Evolutionary conservation across 2,329 filamentous ascomycete genomes (phyloP), one percentile per base, ranked within the genome.

Genomic region (Colletotrichum abscissum): DNA sequence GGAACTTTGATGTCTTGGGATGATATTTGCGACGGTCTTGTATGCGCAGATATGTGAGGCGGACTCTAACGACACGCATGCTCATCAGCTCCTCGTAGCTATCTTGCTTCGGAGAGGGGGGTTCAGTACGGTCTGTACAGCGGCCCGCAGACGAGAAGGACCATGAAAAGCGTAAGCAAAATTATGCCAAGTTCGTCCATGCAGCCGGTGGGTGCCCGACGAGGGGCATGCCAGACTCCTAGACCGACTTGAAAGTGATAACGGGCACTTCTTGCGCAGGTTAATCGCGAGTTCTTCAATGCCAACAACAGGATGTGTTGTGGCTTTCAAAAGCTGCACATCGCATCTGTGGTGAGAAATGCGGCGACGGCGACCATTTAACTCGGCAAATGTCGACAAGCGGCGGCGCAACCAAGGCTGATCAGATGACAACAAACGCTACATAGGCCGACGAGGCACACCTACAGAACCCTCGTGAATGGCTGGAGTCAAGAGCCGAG

Each of bases 11-110:
- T 1, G 73, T 55, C 19, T 60, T 42, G 11, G 74, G 74, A 54
- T 76, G 66, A 56, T 70, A 76, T 67, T 69, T 76, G 35, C 62
- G 69, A 38, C 60, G 69, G 26, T 76, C 69, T 69, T 66, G 70
- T 26, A 55, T 63, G 55, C 59, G 55, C 14, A 26, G n/a, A 49
- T 65, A 73, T 4, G 70, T 57, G 38, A 64, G 16, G 28, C 67
- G 28, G 46, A 73, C 33, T 33, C 70, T 73, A 49, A 3, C 30
- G 30, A 16, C 24, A 65, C 7, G 28, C 16, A 24, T 12, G 54
- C 54, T 33, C n/a, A 60, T 73, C 60, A 73, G 70, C 67, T 65
- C n/a, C 35, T 54, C 24, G 49, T 60, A 46, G 16, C 46, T 22
- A n/a, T 60, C 9, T 19, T 38, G 22, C 28, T 56, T 30, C 55